Evolutionary conservation across 2,329 filamentous ascomycete species (phyloP).

Genomic region (Cladorrhinum sp.): DNA sequence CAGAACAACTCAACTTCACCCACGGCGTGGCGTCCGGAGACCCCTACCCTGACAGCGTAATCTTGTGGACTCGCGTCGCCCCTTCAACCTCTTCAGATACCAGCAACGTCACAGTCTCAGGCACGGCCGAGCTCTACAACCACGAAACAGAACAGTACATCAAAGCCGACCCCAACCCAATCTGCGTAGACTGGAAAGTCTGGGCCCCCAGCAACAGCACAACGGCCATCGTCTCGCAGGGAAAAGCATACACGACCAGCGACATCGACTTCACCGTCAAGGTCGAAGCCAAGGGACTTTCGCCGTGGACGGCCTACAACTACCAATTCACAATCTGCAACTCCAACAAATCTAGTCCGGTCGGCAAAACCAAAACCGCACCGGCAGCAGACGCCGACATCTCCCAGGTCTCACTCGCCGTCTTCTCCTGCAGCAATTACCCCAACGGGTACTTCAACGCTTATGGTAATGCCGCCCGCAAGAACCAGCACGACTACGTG

Average conservation of each 20-base stretch:
- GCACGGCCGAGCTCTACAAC: slow-evolving; percentile 39
- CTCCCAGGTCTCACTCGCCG: slow-evolving; percentile 58
- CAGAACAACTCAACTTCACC: slow-evolving; percentile 52
- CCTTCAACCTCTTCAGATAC: slow-evolving; percentile 41
- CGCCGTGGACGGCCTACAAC: slow-evolving; percentile 64
- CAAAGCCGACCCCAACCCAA: slow-evolving; percentile 53
- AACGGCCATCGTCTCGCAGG: slow-evolving; percentile 47
- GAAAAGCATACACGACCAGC: slow-evolving; percentile 64
- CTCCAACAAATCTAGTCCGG: slow-evolving; percentile 57
- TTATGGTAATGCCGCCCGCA: slow-evolving; percentile 56
- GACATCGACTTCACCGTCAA: slow-evolving; percentile 77
- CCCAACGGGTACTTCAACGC: slow-evolving; percentile 60
- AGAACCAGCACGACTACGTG: slow-evolving; percentile 59
- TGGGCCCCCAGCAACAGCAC: slow-evolving; percentile 50
- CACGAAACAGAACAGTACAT: slow-evolving; percentile 47
- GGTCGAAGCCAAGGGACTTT: slow-evolving; percentile 62
- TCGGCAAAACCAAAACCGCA: slow-evolving; percentile 69
- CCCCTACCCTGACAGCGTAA: slow-evolving; percentile 54
- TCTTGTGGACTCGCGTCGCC: slow-evolving; percentile 44
- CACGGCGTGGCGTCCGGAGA: slow-evolving; percentile 53
- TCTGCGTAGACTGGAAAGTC: slow-evolving; percentile 66
- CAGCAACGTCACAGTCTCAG: slow-evolving; percentile 40
- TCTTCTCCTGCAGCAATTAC: slow-evolving; percentile 71
- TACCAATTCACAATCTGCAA: slow-evolving; percentile 69
- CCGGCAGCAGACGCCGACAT: slow-evolving; percentile 56